Evolutionary conservation across 192 early-diverging fungal genomes (phyloP).

Genomic region (Dimargaris cristalligena): DNA sequence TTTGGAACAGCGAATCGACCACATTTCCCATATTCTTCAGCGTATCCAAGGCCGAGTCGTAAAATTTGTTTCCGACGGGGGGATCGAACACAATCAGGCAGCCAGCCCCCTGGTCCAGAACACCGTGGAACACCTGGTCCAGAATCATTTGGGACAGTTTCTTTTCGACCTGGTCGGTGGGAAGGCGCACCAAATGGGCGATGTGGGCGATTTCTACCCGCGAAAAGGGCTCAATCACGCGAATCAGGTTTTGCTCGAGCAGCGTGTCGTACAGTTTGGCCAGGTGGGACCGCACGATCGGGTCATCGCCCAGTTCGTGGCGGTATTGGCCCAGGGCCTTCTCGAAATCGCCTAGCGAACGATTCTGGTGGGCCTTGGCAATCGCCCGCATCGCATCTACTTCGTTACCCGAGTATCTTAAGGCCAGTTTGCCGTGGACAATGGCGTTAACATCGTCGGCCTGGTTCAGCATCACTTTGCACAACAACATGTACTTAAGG

Average conservation of each 20-base stretch:
- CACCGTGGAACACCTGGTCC: constrained; percentile 87
- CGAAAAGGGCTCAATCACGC: constrained; percentile 97
- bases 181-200: constrained; percentile 81
- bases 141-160: constrained; percentile 99
- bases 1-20: constrained; percentile 87
- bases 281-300: constrained; percentile 85
- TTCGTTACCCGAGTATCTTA: constrained; percentile 69
- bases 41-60: constrained; percentile 82
- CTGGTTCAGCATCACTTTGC: constrained; percentile 98
- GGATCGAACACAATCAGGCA: constrained; percentile 93
- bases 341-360: constrained; percentile 94
- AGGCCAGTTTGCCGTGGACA: constrained; percentile 79
- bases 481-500: constrained; percentile 95
- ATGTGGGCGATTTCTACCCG: constrained; percentile 92
- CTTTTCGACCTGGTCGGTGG: constrained; percentile 80
- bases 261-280: constrained; percentile 88
- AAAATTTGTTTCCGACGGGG: constrained; percentile 74
- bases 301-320: constrained; percentile 77
- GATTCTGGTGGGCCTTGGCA: constrained; percentile 90
- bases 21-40: constrained; percentile 93
- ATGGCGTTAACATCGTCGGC: constrained; percentile 88
- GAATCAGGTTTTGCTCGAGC: constrained; percentile 88
- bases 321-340: constrained; percentile 71
- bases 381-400: constrained; percentile 92
- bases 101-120: constrained; percentile 94